phyloP scores from a whole-genome alignment of 202 grass and related monocot genomes.

The Carex sylvatica region DNA sequence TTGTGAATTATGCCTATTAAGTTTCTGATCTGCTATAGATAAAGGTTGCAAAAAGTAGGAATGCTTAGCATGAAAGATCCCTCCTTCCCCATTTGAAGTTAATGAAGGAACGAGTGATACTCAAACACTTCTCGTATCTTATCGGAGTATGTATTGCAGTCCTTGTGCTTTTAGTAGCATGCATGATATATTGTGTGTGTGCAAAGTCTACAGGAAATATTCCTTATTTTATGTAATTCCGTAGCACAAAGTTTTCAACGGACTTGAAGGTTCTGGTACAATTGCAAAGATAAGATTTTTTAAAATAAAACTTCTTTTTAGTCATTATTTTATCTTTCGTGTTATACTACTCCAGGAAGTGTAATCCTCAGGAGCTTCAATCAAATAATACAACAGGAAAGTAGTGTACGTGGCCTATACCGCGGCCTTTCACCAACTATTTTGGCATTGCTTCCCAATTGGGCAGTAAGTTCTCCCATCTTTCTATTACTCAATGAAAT shows the following conservation, averaged over 20 bases:
- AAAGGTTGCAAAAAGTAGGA: not conserved
- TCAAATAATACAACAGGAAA: constrained; percentile 82
- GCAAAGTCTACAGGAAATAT: not conserved
- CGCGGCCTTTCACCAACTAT: constrained; percentile 82
- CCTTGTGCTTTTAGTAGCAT: not conserved
- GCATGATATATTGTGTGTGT: not conserved
- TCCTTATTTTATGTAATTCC: not conserved
- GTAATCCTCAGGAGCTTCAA: constrained; percentile 82
- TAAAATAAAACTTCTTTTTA: not conserved
- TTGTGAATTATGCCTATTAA: not conserved
- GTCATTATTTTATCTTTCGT: not conserved
- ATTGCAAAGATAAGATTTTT: not conserved
- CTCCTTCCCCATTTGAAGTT: not conserved
- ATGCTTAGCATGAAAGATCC: not conserved
- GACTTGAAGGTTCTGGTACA: not conserved
- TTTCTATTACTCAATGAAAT: not conserved
- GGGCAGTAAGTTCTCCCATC: constrained; percentile 69
- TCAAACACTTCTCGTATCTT: not conserved
- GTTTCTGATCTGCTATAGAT: constrained; percentile 3
- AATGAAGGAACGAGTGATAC: not conserved
- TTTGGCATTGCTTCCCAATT: constrained; percentile 87
- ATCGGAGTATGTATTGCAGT: not conserved
- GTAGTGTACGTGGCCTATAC: constrained; percentile 73
- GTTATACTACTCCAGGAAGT: constrained; percentile 46
- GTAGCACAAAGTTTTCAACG: not conserved